phyloP scores from a whole-genome alignment of 2,329 filamentous ascomycete species.

The Lizonia empirigonia region DNA sequence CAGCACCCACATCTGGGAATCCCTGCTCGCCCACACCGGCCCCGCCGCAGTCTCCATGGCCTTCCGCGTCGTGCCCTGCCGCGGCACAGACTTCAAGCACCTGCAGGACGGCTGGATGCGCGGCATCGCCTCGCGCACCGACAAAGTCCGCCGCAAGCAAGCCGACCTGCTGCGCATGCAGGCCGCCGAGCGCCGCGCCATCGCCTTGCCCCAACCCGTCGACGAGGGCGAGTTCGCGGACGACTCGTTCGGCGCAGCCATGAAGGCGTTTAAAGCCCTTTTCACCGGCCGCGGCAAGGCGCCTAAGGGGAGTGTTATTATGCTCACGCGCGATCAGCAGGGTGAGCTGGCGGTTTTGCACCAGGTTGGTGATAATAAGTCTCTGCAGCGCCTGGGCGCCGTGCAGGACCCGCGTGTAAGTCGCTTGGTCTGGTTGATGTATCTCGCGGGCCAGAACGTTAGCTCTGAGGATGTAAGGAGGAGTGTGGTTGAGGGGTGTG shows the following conservation, averaged over 20 bases:
- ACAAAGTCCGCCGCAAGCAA: slow-evolving; percentile 52
- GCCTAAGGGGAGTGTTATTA: slow-evolving; percentile 77
- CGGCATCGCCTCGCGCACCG: slow-evolving; percentile 75
- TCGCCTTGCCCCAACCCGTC: slow-evolving; percentile 40
- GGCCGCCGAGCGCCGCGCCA: slow-evolving; percentile 46
- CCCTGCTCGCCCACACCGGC: slow-evolving; percentile 65
- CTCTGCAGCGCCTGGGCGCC: slow-evolving; percentile 62
- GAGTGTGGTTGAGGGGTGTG: slow-evolving; percentile 83
- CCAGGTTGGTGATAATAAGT: too few relatives aligned
- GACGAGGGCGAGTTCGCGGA: slow-evolving; percentile 63
- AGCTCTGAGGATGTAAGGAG: slow-evolving; percentile 81
- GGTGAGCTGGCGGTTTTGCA: slow-evolving; percentile 61
- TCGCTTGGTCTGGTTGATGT: slow-evolving; percentile 85
- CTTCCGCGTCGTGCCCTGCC: slow-evolving; percentile 85
- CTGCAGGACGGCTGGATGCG: slow-evolving; percentile 89
- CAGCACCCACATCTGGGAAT: slow-evolving; percentile 76
- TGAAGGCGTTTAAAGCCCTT: slow-evolving; percentile 79
- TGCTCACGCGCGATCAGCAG: slow-evolving; percentile 69
- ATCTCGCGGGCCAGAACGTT: slow-evolving; percentile 83
- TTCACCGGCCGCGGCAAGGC: slow-evolving; percentile 79
- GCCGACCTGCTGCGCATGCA: slow-evolving; percentile 50
- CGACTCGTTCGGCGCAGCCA: slow-evolving; percentile 74
- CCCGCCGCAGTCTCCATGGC: slow-evolving; percentile 67
- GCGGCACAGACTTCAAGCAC: slow-evolving; percentile 93
- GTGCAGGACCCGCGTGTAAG: slow-evolving; percentile 81